These are phyloP conservation scores for Chlorella sp. DNA, from an alignment of 139 green algal species.

Conservation along the genomic window DNA sequence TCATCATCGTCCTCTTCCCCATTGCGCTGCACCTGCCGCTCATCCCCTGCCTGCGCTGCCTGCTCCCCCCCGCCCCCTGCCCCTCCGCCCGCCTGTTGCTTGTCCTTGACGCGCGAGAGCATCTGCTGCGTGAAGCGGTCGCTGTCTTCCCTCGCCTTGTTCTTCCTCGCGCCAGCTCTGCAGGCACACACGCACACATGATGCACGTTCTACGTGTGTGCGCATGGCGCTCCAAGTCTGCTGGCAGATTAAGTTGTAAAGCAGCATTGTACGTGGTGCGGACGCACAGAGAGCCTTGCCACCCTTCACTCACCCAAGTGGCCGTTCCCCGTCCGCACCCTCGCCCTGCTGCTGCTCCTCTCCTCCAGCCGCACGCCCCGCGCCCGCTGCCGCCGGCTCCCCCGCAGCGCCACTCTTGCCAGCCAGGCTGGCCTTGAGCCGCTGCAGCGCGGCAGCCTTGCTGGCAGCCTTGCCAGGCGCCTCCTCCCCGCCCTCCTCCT, in stretches of 20 bases:
- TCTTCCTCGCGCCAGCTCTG: neutral
- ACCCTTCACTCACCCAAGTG: too few species aligned
- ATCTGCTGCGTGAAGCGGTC: constrained; percentile 31
- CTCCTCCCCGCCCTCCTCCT: constrained; percentile 17
- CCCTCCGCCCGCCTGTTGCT: constrained; percentile 9
- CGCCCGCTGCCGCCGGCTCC: too few species aligned
- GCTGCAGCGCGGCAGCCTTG: too few species aligned
- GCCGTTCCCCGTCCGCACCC: too few species aligned
- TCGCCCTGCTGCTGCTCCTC: too few species aligned
- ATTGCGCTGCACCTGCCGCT: neutral
- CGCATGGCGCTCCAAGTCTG: neutral
- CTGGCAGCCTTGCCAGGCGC: too few species aligned
- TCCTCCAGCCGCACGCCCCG: too few species aligned
- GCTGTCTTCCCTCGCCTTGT: neutral
- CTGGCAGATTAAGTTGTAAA: neutral
- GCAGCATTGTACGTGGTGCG: too few species aligned
- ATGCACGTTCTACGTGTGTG: too few species aligned
- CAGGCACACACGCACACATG: neutral
- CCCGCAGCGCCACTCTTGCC: too few species aligned
- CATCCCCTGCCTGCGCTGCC: neutral
- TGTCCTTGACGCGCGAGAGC: constrained; percentile 19
- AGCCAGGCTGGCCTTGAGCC: too few species aligned
- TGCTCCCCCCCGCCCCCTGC: constrained; percentile 8
- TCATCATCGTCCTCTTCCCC: constrained; percentile 1
- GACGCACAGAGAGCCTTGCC: too few species aligned